phyloP scores from a whole-genome alignment of 2,329 filamentous ascomycete genomes.

The Colletotrichum liriopes region DNA sequence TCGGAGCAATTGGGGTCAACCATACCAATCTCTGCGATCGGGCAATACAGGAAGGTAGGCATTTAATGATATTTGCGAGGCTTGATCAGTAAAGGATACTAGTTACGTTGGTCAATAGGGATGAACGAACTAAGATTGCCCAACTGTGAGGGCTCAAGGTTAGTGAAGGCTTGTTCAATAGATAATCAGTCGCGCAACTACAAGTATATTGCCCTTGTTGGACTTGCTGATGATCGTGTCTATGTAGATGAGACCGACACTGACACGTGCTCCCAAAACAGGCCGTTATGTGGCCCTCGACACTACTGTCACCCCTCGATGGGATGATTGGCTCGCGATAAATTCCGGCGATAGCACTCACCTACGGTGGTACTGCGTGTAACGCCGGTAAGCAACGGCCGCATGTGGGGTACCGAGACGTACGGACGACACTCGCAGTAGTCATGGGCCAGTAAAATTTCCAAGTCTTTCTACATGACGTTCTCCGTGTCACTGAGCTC shows the following conservation, averaged over 20 bases:
- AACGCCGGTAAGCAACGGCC: not conserved
- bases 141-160: constrained; percentile 70
- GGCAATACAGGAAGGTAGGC: rapidly evolving
- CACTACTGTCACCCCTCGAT: constrained; percentile 80
- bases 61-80: rapidly evolving
- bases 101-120: constrained; percentile 77
- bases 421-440: not conserved
- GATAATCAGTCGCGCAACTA: constrained; percentile 78
- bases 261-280: constrained; percentile 71
- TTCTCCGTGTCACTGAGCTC: constrained; percentile 52
- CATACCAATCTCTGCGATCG: constrained; percentile 60
- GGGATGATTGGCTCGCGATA: constrained; percentile 51
- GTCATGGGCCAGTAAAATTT: not conserved
- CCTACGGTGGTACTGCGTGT: not conserved
- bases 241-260: constrained; percentile 79
- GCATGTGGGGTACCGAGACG: not conserved
- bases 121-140: constrained; percentile 74
- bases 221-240: constrained; percentile 73
- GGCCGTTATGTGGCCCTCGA: constrained; percentile 80
- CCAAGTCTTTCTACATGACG: constrained; percentile 1
- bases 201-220: constrained; percentile 74
- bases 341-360: not conserved
- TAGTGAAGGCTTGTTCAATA: constrained; percentile 74
- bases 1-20: constrained; percentile 63
- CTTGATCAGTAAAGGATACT: constrained; percentile 55